Evolutionary conservation across 1,139 yeast species (phyloP), one percentile per base, ranked within the genome.

Genomic region (Debaryomyces coudertii): DNA sequence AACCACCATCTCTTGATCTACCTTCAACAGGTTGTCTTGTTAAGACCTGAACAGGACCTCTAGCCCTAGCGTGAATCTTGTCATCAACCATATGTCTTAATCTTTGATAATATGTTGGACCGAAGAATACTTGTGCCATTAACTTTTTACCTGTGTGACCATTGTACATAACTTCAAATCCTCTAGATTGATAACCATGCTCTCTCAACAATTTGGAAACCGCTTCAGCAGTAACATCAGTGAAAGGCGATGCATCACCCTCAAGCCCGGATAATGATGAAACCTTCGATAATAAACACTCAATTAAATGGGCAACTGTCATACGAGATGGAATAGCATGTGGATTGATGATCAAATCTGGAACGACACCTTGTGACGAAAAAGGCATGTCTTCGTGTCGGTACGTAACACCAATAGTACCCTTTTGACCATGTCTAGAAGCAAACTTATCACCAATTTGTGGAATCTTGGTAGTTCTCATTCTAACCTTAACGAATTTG

Each of bases 301-400:
- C 99, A 70, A 93, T 93, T 76, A 93, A 87, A 79, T 95, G 99
- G 47, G 99, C 99, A 51, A 93, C 99, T 42, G 99, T 93, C 99
- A 93, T 93, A 80, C 99, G 97, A 48, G 99, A 93, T 57, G 99
- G 99, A 80, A 93, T 93, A 63, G 99, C 99, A 71, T 93, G 99
- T 0, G 99, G 99, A 68, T 93, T 93, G 67, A 93, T 93, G 61
- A 93, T 89, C 65, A 93, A 79, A 73, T 93, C 99, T 4, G 99
- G 99, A 29, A 92, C 97, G 63, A 92, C 72, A 66, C 99, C 99
- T 69, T 93, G 95, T 2, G 89, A 78, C n/a, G 96, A 85, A 67
- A 95, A 93, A 27, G 99, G 99, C 98, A 93, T 93, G 68, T 93
- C 99, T 70, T 93, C 99, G 66, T 93, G 95, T 65, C 98, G 83